Evolutionary conservation across 2,329 filamentous ascomycete genomes (phyloP), one percentile per base, ranked within the genome.

Genomic region (Penicillium glabrum): DNA sequence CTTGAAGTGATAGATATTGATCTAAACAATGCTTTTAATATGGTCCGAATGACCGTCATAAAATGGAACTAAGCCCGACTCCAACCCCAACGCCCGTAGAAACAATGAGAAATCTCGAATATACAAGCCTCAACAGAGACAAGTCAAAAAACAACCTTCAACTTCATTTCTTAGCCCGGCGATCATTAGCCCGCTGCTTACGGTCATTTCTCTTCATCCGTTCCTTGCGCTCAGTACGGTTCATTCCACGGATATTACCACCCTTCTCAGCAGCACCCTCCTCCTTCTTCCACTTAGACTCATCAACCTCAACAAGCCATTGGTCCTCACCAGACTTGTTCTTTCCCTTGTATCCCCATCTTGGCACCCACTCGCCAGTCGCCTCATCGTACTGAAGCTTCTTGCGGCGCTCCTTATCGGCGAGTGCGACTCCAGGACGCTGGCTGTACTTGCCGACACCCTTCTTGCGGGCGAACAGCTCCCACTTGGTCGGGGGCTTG

Each of bases 381-480:
- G 83, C 86, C 76, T 96, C 90, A 75, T 98, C 91, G 75, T 88
- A 98, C 55, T 89, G 86, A 67, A 93, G 79, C 79, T 96, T 89
- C 74, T 79, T 79, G 61, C 74, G 70, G 41, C 86, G 83, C 83
- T 77, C 82, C 61, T 86, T 83, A 75, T 87, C 83, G 72, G 95
- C 91, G 64, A 89, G 66, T 10, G 71, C 68, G 7, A 68, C 72
- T n/a, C 76, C 77, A 19, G 75, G 69, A 55, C 71, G 86, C 64
- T 86, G 89, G 84, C 93, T 96, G 77, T 87, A 86, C 80, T 89
- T 90, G 79, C 78, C 78, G 51, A 99, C 98, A 54, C 95, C 95
- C 83, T 97, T 96, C 86, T 96, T 96, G 75, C 87, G 89, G 46
- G 95, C 95, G 79, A 99, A 99, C 70, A 89, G 86, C 80, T 96